phyloP scores from a whole-genome alignment of 2,329 filamentous ascomycete genomes.

The Thermothelomyces thermophilus region DNA sequence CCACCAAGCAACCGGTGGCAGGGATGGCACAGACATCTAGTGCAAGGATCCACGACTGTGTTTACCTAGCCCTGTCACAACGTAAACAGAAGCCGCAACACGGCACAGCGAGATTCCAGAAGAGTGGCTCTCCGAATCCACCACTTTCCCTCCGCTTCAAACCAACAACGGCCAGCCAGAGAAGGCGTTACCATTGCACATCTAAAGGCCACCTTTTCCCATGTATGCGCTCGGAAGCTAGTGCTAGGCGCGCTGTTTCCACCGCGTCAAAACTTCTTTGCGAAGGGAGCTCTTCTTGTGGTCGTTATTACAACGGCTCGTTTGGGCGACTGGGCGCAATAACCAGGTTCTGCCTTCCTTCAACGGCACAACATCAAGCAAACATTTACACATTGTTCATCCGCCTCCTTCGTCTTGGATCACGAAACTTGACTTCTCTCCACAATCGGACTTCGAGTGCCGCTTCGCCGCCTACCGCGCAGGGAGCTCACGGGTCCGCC shows the following conservation, averaged over 20 bases:
- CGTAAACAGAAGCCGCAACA: conserved; percentile 19
- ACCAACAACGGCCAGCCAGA: conserved; percentile 1
- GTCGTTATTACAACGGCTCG: not conserved
- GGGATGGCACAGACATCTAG: conserved; percentile 18
- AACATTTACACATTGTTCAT: not conserved
- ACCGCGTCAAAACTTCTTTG: conserved; percentile 13
- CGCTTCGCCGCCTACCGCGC: not conserved
- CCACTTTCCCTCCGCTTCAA: conserved; percentile 3
- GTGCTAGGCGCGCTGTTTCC: conserved; percentile 20
- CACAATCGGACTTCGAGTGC: not conserved
- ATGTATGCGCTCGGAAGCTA: conserved; percentile 14
- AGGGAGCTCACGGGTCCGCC: not conserved
- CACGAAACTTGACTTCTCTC: not conserved
- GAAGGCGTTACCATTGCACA: conserved; percentile 13
- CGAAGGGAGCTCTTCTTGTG: conserved; percentile 1
- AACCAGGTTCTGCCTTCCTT: not conserved
- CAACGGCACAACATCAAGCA: not conserved
- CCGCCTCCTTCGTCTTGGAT: not conserved
- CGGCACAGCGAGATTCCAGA: conserved; percentile 1
- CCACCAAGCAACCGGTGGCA: conserved; percentile 13
- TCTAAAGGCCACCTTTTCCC: conserved; percentile 11
- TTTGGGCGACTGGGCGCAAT: not conserved
- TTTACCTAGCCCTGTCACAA: conserved; percentile 20
- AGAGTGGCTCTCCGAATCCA: not conserved
- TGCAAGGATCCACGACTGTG: conserved; percentile 5